Evolutionary conservation across 2,329 filamentous ascomycete species (phyloP).

Genomic region (Diaporthe sp.): DNA sequence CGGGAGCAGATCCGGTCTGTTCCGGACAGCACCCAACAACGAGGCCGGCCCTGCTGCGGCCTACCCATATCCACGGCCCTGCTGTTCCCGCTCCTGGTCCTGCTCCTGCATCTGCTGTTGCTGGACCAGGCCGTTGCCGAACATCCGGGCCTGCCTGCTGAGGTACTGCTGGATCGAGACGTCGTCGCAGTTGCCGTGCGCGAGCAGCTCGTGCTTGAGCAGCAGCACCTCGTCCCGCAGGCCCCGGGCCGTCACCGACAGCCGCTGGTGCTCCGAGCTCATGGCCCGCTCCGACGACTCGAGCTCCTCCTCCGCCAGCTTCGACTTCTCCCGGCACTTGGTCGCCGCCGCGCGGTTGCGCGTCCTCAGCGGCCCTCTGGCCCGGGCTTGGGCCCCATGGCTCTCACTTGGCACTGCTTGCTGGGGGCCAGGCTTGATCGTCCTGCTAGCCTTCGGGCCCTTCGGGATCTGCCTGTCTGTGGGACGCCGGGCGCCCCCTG

Average conservation of each 20-base stretch:
- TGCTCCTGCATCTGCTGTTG: no score
- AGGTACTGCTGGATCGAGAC: conserved; percentile 49
- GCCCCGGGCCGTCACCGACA: conserved; percentile 43
- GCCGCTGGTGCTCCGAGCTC: conserved; percentile 40
- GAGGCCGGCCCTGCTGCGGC: background rate
- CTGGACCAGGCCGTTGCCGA: background rate
- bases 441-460: background rate
- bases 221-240: conserved; percentile 49
- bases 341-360: conserved; percentile 50
- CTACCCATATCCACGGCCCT: no score
- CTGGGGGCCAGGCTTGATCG: no score
- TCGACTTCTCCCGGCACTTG: conserved; percentile 51
- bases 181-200: conserved; percentile 48
- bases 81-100: background rate
- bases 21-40: no score
- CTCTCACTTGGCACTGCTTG: no score
- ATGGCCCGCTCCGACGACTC: conserved; percentile 45
- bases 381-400: background rate
- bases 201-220: conserved; percentile 50
- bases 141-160: conserved; percentile 42
- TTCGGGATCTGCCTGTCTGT: background rate
- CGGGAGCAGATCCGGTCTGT: no score
- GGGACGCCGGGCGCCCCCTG: background rate
- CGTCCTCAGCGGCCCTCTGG: conserved; percentile 34
- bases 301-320: conserved; percentile 46